Evolutionary conservation across 768 basidiomycete genomes (phyloP).

Genomic region (Hysterangium stoloniferum): DNA sequence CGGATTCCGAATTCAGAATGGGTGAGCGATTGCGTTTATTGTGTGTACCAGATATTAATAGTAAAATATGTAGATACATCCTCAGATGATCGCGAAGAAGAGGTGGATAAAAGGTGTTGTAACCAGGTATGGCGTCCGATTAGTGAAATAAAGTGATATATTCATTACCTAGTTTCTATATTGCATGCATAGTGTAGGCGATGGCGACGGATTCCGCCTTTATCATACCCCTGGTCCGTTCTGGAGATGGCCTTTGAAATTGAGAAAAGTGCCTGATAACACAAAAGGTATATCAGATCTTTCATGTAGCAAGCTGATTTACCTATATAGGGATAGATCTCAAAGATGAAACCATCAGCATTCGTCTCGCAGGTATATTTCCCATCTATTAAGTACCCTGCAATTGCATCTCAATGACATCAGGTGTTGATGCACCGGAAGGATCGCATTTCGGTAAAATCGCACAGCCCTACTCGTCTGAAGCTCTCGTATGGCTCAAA

Average conservation of each 20-base stretch:
- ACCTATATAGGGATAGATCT: slow-evolving; percentile 57
- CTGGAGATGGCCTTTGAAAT: slow-evolving; percentile 66
- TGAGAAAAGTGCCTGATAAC: slow-evolving; percentile 52
- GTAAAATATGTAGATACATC: slow-evolving; percentile 17
- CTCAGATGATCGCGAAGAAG: slow-evolving; percentile 44
- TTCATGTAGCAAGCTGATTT: background rate
- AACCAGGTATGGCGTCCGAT: slow-evolving; percentile 47
- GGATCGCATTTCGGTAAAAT: slow-evolving; percentile 81
- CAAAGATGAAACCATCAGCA: slow-evolving; percentile 74
- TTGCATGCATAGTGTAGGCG: slow-evolving; percentile 48
- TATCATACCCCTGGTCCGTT: slow-evolving; percentile 80
- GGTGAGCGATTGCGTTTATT: background rate
- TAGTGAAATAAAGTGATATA: background rate
- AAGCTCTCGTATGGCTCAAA: slow-evolving; percentile 69
- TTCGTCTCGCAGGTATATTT: slow-evolving; percentile 68
- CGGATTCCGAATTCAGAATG: slow-evolving; percentile 9
- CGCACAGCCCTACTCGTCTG: slow-evolving; percentile 65
- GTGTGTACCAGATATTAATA: background rate
- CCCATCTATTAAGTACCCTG: background rate
- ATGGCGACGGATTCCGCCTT: slow-evolving; percentile 81
- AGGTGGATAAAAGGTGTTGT: slow-evolving; percentile 76
- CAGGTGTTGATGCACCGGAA: slow-evolving; percentile 84
- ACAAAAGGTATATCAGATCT: slow-evolving; percentile 48
- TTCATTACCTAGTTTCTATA: background rate
- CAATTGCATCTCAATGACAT: background rate